Conservation (phyloP, 2,329 filamentous ascomycete genomes). For the Colletotrichum aenigma region DNA sequence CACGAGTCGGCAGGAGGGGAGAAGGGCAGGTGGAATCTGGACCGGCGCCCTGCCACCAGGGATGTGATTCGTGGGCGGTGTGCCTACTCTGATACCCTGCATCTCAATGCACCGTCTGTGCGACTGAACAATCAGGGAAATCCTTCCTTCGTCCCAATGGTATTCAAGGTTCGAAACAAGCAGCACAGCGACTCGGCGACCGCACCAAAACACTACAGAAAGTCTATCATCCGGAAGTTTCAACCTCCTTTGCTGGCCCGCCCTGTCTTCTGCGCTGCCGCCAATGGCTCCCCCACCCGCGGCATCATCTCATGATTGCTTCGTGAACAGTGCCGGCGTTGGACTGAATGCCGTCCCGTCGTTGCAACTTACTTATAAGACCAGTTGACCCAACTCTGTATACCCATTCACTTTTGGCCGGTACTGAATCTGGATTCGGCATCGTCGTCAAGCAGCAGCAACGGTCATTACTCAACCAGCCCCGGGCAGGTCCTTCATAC, state of each 20-base stretch:
- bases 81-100: not conserved
- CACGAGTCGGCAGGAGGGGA: not conserved
- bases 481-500: not conserved
- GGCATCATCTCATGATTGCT: conserved; percentile 1
- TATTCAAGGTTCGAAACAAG: conserved; percentile 18
- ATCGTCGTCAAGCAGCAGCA: conserved; percentile 4
- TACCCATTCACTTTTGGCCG: not conserved
- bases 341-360: not conserved
- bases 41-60: not conserved
- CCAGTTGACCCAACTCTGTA: not conserved
- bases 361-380: conserved; percentile 9
- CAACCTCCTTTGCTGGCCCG: not conserved
- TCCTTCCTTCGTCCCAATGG: conserved; percentile 7
- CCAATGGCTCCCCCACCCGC: not conserved
- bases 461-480: conserved; percentile 14
- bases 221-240: conserved; percentile 17
- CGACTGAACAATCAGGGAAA: conserved; percentile 12
- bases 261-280: not conserved
- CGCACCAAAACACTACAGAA: conserved; percentile 17
- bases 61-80: not conserved
- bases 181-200: conserved; percentile 8
- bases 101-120: conserved; percentile 16
- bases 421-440: conserved; percentile 18
- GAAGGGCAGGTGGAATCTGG: not conserved
- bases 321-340: not conserved